Evolutionary conservation across 2,329 filamentous ascomycete species (phyloP), one percentile per base, ranked within the genome.

Genomic region (Truncatella angustata): DNA sequence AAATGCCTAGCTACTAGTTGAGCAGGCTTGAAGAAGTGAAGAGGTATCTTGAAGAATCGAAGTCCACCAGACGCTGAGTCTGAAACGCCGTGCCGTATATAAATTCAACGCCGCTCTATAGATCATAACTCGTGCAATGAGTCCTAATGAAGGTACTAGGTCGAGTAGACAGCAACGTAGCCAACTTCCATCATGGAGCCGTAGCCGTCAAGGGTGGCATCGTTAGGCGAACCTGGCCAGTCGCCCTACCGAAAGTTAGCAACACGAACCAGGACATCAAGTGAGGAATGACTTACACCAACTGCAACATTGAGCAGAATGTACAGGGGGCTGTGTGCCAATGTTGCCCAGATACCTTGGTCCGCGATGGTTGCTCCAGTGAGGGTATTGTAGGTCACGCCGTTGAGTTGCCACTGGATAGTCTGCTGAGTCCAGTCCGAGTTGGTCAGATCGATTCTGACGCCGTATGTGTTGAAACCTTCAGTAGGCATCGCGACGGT

Each of bases 171-270:
- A 14, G 75, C 76, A 14, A 80, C 75, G 53, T 81, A 80, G 42
- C 69, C 71, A 21, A 80, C 70, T 62, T 81, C 78, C 72, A 81
- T 75, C 66, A 76, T 74, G 60, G 67, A 73, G 36, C 71, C 75
- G 16, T 62, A 73, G 24, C 77, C 72, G 46, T 73, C 77, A 1
- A 58, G 54, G 2, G 80, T 82, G n/a, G 62, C 58, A 4, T 50
- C 59, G 56, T 78, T 77, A 3, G 80, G 79, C 12, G 65, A 23
- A 3, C 79, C 79, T 39, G 79, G 78, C 78, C 49, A 54, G 49
- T 52, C 40, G 36, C 49, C 54, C 50, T 52, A 34, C 4, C 14
- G 36, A 36, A 32, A 54, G n/a, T 24, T n/a, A 35, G 18, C 16
- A 49, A 12, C 18, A 12, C 23, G 24, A 39, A n/a, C 30, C 23